Percentiles rank a stretch among this genome's conserved stretches.
phyloP scores from a whole-genome alignment of 1,284 basidiomycete genomes.

The Microbotryomycetes sp. region DNA sequence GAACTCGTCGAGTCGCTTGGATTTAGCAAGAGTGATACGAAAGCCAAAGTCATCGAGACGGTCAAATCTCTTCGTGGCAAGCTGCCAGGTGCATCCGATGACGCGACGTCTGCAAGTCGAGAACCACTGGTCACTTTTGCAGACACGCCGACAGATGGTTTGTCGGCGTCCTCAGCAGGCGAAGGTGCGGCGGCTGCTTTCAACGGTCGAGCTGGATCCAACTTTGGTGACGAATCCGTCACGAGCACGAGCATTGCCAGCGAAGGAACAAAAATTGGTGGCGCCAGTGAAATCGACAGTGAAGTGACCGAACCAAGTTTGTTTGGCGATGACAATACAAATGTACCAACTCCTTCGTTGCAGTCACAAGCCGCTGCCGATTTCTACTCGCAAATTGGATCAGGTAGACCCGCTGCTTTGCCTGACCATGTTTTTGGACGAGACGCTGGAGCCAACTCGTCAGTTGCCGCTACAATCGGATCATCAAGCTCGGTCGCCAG shows the following conservation, averaged over 20 bases:
- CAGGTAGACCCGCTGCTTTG: slow-evolving; percentile 49
- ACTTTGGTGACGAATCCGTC: slow-evolving; percentile 49
- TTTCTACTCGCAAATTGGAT: slow-evolving; percentile 74
- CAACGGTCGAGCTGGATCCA: slow-evolving; percentile 42
- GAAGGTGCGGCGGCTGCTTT: slow-evolving; percentile 48
- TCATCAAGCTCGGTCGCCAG: slow-evolving; percentile 78
- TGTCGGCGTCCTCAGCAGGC: slow-evolving; percentile 39
- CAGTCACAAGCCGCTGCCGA: slow-evolving; percentile 58
- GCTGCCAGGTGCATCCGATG: slow-evolving; percentile 39
- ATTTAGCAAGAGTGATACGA: slow-evolving; percentile 84
- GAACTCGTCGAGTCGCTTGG: slow-evolving; percentile 85
- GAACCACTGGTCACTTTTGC: slow-evolving; percentile 71
- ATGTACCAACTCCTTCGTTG: neutral
- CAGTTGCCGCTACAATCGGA: slow-evolving; percentile 82
- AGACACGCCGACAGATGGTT: slow-evolving; percentile 48
- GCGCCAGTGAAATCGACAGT: slow-evolving; percentile 53
- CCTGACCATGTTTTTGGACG: slow-evolving; percentile 51
- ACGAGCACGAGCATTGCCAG: slow-evolving; percentile 58
- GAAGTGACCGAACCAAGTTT: slow-evolving; percentile 56
- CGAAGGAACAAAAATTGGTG: slow-evolving; percentile 57
- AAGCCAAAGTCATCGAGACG: slow-evolving; percentile 70
- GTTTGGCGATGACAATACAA: slow-evolving; percentile 70
- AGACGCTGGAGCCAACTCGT: slow-evolving; percentile 65
- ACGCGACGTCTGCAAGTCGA: slow-evolving; percentile 41
- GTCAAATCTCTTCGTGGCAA: slow-evolving; percentile 60